These are phyloP conservation scores for Emergomyces orientalis DNA, from an alignment of 2,329 filamentous ascomycete species.

Conservation along the genomic window DNA sequence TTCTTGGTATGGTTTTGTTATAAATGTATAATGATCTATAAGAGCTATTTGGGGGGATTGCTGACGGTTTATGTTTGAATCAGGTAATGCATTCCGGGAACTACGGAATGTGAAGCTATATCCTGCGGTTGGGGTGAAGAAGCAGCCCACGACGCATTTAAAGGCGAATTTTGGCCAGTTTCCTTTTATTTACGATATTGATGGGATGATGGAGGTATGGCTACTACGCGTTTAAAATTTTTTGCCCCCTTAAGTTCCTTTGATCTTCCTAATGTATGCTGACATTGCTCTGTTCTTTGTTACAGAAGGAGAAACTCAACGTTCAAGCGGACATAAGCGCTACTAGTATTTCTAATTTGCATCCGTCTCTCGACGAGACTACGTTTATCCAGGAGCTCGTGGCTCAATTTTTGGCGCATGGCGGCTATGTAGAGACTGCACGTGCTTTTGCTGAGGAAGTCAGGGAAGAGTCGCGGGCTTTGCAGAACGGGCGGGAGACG, in stretches of 20 bases:
- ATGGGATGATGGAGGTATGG: constrained; percentile 68
- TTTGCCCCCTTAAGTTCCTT: neutral
- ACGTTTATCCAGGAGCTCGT: constrained; percentile 74
- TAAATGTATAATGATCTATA: neutral
- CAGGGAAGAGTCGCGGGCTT: constrained; percentile 58
- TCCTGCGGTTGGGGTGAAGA: constrained; percentile 58
- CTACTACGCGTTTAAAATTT: neutral
- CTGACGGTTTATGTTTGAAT: neutral
- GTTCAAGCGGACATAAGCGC: constrained; percentile 54
- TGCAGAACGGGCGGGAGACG: constrained; percentile 49
- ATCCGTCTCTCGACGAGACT: constrained; percentile 59
- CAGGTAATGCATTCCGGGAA: constrained; percentile 50
- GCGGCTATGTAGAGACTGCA: constrained; percentile 90
- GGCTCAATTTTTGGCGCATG: constrained; percentile 83
- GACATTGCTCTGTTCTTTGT: constrained; percentile 7
- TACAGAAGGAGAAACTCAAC: constrained; percentile 50
- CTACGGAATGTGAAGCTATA: constrained; percentile 37
- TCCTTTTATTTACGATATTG: constrained; percentile 85
- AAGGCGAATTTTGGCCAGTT: constrained; percentile 56
- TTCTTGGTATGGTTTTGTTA: constrained; percentile 39
- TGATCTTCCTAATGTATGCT: neutral
- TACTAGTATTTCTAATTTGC: constrained; percentile 50
- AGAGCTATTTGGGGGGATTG: neutral
- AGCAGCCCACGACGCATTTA: constrained; percentile 48
- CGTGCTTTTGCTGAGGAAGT: constrained; percentile 80